Evolutionary conservation across 345 rosid genomes (phyloP).

Genomic region (Moricandia arvensis): DNA sequence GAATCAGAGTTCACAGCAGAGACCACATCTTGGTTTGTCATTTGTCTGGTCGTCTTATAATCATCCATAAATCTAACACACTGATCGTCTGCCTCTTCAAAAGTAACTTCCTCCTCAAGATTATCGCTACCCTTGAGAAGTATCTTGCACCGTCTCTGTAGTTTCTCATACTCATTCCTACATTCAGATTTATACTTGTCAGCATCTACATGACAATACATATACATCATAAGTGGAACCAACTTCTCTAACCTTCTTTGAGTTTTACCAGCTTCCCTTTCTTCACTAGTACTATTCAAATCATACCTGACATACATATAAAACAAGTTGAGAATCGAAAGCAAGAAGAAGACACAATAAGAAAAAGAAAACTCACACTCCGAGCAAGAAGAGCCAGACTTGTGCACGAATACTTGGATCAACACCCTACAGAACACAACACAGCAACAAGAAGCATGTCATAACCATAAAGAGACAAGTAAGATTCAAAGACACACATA

Average conservation of each 20-base stretch:
- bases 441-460: not conserved
- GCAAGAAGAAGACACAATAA: not conserved
- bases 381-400: conserved; percentile 98
- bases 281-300: conserved; percentile 76
- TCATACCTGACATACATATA: conserved; percentile 56
- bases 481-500: conserved; percentile 6
- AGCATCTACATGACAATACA: not conserved
- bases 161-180: conserved; percentile 88
- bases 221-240: not conserved
- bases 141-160: conserved; percentile 63
- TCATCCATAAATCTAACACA: conserved; percentile 51
- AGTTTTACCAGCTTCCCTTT: conserved; percentile 57
- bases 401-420: conserved; percentile 85
- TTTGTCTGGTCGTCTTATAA: conserved; percentile 39
- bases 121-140: conserved; percentile 51
- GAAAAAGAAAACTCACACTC: conserved; percentile 67
- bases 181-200: conserved; percentile 15
- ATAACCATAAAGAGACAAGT: conserved; percentile 8
- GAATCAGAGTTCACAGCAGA: conserved; percentile 66
- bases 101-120: conserved; percentile 40
- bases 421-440: conserved; percentile 67
- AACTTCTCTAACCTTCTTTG: conserved; percentile 57
- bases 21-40: conserved; percentile 50
- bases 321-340: conserved; percentile 12
- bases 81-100: conserved; percentile 48